Percentiles rank a stretch among this genome's conserved stretches.
phyloP scores from a whole-genome alignment of 768 basidiomycete species.

The Daedaleopsis nitida region DNA sequence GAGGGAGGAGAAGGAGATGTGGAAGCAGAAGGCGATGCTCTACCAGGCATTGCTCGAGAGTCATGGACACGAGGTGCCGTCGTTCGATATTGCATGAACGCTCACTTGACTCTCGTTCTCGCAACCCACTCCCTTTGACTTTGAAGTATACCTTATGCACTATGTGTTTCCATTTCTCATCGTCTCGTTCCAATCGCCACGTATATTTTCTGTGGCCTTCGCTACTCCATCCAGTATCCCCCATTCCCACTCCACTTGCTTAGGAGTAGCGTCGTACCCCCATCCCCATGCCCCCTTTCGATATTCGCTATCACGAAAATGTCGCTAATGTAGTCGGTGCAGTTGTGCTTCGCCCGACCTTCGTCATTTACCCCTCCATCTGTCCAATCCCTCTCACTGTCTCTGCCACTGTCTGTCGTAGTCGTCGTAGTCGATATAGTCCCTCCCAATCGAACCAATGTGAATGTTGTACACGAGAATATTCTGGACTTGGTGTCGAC shows the following conservation, averaged over 20 bases:
- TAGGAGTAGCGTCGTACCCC: constrained; percentile 61
- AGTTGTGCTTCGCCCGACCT: constrained; percentile 7
- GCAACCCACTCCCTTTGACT: constrained; percentile 4
- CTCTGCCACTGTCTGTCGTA: neutral
- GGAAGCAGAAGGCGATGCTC: constrained; percentile 56
- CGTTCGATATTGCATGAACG: constrained; percentile 15
- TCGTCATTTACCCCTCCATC: neutral
- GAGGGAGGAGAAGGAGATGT: constrained; percentile 60
- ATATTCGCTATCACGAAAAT: constrained; percentile 10
- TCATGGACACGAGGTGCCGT: constrained; percentile 58
- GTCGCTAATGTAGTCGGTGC: constrained; percentile 18
- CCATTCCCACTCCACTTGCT: constrained; percentile 40
- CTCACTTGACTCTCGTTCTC: neutral
- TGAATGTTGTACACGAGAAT: constrained; percentile 1
- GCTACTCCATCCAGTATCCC: constrained; percentile 42
- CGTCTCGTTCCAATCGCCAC: constrained; percentile 13
- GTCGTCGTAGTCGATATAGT: constrained; percentile 2
- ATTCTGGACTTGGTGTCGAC: neutral
- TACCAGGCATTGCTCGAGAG: constrained; percentile 54
- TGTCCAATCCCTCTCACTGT: neutral
- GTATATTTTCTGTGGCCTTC: constrained; percentile 38
- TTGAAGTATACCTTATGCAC: constrained; percentile 22
- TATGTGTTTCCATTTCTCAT: constrained; percentile 23
- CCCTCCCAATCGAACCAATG: constrained; percentile 7
- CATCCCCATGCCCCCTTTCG: constrained; percentile 16